These are phyloP conservation scores for Alternaria longipes DNA, from an alignment of 2,329 filamentous ascomycete species.

Conservation along the genomic window DNA sequence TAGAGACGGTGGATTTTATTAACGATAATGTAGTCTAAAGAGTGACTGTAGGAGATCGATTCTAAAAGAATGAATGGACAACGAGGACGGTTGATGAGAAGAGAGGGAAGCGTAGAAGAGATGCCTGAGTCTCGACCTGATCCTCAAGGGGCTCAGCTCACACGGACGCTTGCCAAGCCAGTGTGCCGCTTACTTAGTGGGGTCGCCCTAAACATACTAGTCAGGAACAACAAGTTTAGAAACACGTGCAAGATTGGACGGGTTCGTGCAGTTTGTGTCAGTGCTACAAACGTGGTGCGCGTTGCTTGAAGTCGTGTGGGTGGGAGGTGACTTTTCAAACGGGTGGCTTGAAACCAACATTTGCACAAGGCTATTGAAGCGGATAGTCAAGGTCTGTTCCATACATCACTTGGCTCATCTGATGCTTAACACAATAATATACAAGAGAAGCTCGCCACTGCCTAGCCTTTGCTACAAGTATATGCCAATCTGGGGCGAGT, in stretches of 20 bases:
- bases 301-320: not conserved
- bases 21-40: slow-evolving; percentile 25
- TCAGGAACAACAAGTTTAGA: slow-evolving; percentile 30
- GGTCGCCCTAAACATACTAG: slow-evolving; percentile 23
- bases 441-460: slow-evolving; percentile 18
- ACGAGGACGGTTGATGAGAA: slow-evolving; percentile 21
- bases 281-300: slow-evolving; percentile 3
- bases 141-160: slow-evolving; percentile 13
- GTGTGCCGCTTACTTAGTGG: slow-evolving; percentile 15
- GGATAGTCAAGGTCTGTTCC: not conserved
- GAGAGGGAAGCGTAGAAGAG: slow-evolving; percentile 10
- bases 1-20: slow-evolving; percentile 16
- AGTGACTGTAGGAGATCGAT: slow-evolving; percentile 21
- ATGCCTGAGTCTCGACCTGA: slow-evolving; percentile 12
- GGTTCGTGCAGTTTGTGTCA: slow-evolving; percentile 19
- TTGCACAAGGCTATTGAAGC: not conserved
- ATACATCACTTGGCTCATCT: not conserved
- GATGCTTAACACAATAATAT: slow-evolving; percentile 14
- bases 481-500: slow-evolving; percentile 17
- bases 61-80: slow-evolving; percentile 24
- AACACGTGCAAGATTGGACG: slow-evolving; percentile 22
- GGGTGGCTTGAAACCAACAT: not conserved
- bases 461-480: slow-evolving; percentile 3
- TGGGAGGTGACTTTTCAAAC: not conserved
- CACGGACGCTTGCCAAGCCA: slow-evolving; percentile 10